Base-by-base conservation (phyloP, 345 rosid genomes). In the Eucalyptus leucophloia region DNA sequence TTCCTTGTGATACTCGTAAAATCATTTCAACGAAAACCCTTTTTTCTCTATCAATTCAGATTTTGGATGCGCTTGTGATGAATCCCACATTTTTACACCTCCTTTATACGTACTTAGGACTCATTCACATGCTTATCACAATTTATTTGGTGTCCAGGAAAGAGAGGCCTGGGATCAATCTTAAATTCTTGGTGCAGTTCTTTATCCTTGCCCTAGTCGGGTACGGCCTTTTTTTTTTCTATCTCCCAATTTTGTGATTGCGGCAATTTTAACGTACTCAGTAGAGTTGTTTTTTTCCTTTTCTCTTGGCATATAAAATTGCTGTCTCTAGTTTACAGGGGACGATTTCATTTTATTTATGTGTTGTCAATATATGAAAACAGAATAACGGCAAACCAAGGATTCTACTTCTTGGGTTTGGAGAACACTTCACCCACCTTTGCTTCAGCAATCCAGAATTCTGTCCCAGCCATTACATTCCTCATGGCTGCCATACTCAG, bases 371-470 rank as follows among this genome's bases (percentile, higher is more conserved):
- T 45, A 26, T 40, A 28, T 51, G 15, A 19, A 19, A 65, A 91
- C 97, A 98, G 99, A 88, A 97, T 98, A 90, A 98, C 99, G 54
- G 99, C 98, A 89, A 98, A 97, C 89, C 99, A 98, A 95, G 99
- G 99, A 82, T 98, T 98, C 92, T 98, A 98, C 94, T 92, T 98
- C 92, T 91, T 98, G 94, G 99, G 99, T 13, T 93, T 98, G 85
- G 98, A 97, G 56, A 94, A 98, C 93, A 96, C 99, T 56, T 93
- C 99, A 14, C 99, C 99, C 18, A 98, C 99, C 89, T 98, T 98
- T 90, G 99, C 99, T 47, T 98, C 99, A 65, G 98, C 99, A 37
- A 97, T 98, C 87, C 99, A 98, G 92, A 98, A 98, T 94, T 98
- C 99, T 21, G 99, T 97, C 86, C 99, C 99, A 21, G 99, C 99